phyloP scores from a whole-genome alignment of 1,284 basidiomycete genomes.

The Irpex lacteus region DNA sequence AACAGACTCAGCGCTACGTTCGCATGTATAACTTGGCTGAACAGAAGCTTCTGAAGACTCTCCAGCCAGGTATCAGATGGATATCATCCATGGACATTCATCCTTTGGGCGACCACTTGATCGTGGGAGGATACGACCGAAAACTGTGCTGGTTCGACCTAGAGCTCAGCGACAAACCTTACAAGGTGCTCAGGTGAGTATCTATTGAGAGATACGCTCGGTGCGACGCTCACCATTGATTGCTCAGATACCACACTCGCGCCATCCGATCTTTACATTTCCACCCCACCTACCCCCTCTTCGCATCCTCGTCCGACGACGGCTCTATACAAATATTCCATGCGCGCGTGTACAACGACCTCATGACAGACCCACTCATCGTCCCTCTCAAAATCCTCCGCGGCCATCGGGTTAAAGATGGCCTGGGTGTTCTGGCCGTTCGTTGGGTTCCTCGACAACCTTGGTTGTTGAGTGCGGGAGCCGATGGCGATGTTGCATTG shows the following conservation, averaged over 20 bases:
- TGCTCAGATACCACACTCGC: constrained; percentile 83
- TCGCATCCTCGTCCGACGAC: constrained; percentile 95
- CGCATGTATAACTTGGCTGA: constrained; percentile 93
- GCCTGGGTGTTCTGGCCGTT: constrained; percentile 88
- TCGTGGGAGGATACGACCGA: constrained; percentile 96
- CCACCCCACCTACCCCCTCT: constrained; percentile 93
- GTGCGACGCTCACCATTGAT: constrained; percentile 12
- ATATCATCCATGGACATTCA: constrained; percentile 97
- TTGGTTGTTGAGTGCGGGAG: constrained; percentile 92
- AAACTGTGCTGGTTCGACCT: constrained; percentile 99
- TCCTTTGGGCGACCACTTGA: constrained; percentile 92
- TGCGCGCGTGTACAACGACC: constrained; percentile 88
- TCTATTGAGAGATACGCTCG: not conserved
- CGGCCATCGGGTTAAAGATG: constrained; percentile 83
- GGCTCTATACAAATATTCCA: constrained; percentile 98
- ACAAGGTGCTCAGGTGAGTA: constrained; percentile 85
- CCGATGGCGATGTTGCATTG: constrained; percentile 86
- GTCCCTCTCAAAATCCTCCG: constrained; percentile 96
- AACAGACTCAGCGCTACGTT: constrained; percentile 92
- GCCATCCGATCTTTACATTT: constrained; percentile 92
- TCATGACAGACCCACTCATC: constrained; percentile 94
- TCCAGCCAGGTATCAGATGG: constrained; percentile 93
- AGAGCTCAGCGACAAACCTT: constrained; percentile 93
- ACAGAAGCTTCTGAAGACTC: constrained; percentile 90
- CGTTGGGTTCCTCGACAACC: constrained; percentile 90